Evolutionary conservation across 108 stramenopile species (phyloP), one percentile per base, ranked within the genome.

Genomic region (Licmophora abbreviata): DNA sequence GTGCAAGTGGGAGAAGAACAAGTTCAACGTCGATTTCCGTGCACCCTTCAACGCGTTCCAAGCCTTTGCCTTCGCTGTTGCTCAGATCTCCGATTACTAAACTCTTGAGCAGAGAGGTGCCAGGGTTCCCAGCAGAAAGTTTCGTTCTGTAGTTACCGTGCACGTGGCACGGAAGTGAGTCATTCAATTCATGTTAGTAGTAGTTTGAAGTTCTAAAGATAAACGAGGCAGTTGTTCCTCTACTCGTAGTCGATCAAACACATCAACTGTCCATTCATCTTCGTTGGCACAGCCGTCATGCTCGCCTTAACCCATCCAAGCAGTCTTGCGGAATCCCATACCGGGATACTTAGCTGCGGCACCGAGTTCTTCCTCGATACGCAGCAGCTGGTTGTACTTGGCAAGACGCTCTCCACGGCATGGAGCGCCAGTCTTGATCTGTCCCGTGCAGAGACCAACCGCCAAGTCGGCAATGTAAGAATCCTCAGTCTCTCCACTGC

Each of bases 361-460:
- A 15, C 73, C 87, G 37, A 91, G 71, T 51, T 86, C 66, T 12
- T 62, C 88, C 49, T 86, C 88, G 54, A 91, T 86, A 37, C 84
- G 82, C 44, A 91, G 70, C 62, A 91, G 73, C 48, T 98, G 95
- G 71, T 97, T 97, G 90, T 97, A 97, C 79, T 97, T 97, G 71
- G 96, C 88, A 47, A 81, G 82, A 55, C 99, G 88, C 63, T 99
- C 99, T 29, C 94, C 93, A 71, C 99, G 92, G 88, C 97, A 98
- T 22, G 99, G 99, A 36, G 99, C 99, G 46, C 99, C 99, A 23
- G 99, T 98, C 93, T 99, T 99, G 89, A 99, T 99, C 85, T 99
- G 86, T 44, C 99, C 99, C 11, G 99, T 95, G 63, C 94, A 91
- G 35, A 99, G 83, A 36, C 99, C 99, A 54, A 99, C 99, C 28